Conservation (phyloP, 306 rosid species). For the Fragaria nilgerrensis region DNA sequence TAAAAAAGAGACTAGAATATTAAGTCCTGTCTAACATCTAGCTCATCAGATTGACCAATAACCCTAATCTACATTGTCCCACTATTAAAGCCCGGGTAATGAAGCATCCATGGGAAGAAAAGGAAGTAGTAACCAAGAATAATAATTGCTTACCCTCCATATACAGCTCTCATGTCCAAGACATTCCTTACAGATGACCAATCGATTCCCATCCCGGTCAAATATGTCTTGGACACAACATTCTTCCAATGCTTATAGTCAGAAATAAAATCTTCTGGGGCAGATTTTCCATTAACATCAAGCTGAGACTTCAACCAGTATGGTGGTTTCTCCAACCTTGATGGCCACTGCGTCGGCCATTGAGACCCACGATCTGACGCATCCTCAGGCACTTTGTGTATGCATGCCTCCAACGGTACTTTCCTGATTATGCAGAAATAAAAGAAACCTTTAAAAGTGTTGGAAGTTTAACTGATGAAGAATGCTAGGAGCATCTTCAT, state of each 20-base stretch:
- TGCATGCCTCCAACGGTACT: slow-evolving; percentile 59
- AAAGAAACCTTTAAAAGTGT: slow-evolving; percentile 1
- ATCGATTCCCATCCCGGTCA: slow-evolving; percentile 65
- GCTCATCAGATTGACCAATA: background rate
- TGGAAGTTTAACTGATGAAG: background rate
- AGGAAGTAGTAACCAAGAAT: slow-evolving; percentile 9
- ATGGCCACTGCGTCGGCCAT: slow-evolving; percentile 80
- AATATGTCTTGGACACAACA: slow-evolving; percentile 56
- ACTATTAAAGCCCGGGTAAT: background rate
- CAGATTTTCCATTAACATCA: slow-evolving; percentile 58
- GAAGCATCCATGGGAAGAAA: background rate
- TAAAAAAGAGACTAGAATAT: background rate
- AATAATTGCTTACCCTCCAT: slow-evolving; percentile 73
- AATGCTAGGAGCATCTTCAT: background rate
- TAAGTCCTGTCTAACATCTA: background rate
- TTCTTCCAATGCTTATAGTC: slow-evolving; percentile 72
- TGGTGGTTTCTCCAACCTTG: slow-evolving; percentile 74
- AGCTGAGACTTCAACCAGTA: slow-evolving; percentile 68
- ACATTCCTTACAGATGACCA: slow-evolving; percentile 82
- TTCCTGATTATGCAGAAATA: slow-evolving; percentile 50
- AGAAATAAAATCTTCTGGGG: slow-evolving; percentile 56
- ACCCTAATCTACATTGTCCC: background rate
- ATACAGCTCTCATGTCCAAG: slow-evolving; percentile 84
- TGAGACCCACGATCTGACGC: slow-evolving; percentile 58
- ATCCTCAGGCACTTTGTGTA: slow-evolving; percentile 61